Evolutionary conservation across 306 rosid genomes (phyloP).

Genomic region (Gastrolobium villosum): DNA sequence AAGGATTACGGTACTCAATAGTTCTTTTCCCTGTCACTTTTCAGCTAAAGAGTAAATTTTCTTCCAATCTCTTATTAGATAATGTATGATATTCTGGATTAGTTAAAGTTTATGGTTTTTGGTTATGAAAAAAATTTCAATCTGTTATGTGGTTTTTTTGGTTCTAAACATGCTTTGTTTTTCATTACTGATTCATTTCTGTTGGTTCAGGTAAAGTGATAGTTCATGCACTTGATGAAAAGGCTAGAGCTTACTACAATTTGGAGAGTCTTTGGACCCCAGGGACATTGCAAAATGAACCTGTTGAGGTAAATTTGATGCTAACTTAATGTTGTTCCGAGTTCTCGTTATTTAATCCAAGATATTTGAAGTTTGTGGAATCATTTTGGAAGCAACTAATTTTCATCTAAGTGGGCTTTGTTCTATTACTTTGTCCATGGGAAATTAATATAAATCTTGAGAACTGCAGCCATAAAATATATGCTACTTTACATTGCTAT

Average conservation of each 20-base stretch:
- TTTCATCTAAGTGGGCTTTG: slow-evolving; percentile 15
- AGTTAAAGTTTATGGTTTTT: not conserved
- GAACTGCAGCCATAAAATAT: not conserved
- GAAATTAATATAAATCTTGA: not conserved
- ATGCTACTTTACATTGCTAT: slow-evolving; percentile 17
- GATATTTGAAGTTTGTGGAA: slow-evolving; percentile 18
- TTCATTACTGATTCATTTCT: slow-evolving; percentile 7
- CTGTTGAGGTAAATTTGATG: slow-evolving; percentile 57
- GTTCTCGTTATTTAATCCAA: slow-evolving; percentile 20
- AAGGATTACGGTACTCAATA: too few relatives aligned
- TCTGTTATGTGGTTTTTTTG: slow-evolving; percentile 28
- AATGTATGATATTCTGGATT: slow-evolving; percentile 1
- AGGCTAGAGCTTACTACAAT: slow-evolving; percentile 92
- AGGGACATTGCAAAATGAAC: slow-evolving; percentile 60
- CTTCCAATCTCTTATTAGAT: not conserved
- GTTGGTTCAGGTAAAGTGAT: slow-evolving; percentile 77
- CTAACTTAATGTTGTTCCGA: slow-evolving; percentile 16
- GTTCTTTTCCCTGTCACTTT: slow-evolving; percentile 13
- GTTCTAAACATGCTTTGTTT: slow-evolving; percentile 22
- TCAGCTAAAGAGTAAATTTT: not conserved
- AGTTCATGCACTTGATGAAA: slow-evolving; percentile 96
- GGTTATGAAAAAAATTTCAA: not conserved
- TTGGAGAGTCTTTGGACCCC: slow-evolving; percentile 83
- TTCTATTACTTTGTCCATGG: slow-evolving; percentile 16
- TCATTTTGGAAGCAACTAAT: slow-evolving; percentile 20